phyloP scores from a whole-genome alignment of 2,329 filamentous ascomycete genomes.

The Metarhizium brunneum region DNA sequence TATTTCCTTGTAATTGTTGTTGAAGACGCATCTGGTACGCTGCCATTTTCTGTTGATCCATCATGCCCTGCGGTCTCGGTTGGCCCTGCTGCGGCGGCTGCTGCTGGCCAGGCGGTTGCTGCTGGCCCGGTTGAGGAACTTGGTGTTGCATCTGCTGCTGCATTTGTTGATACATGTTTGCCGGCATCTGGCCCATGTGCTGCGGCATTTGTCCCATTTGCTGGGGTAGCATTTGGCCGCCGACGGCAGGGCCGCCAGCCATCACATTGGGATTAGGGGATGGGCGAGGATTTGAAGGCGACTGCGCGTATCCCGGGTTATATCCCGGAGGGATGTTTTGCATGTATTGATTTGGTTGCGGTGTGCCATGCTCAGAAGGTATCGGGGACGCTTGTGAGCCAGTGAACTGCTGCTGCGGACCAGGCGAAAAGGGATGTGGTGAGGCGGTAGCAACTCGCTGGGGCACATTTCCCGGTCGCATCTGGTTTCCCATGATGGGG shows the following conservation, averaged over 20 bases:
- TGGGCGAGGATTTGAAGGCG: constrained; percentile 46
- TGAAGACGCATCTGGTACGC: constrained; percentile 79
- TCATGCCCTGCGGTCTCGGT: constrained; percentile 20
- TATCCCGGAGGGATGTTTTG: constrained; percentile 50
- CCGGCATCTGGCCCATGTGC: constrained; percentile 41
- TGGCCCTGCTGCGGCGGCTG: constrained; percentile 32
- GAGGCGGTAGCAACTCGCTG: constrained; percentile 86
- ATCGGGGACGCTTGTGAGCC: constrained; percentile 62
- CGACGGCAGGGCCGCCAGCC: constrained; percentile 15
- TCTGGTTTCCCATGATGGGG: constrained; percentile 80
- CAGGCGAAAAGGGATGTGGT: constrained; percentile 80
- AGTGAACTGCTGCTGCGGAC: constrained; percentile 62
- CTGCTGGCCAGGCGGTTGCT: constrained; percentile 40
- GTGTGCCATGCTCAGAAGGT: constrained; percentile 67
- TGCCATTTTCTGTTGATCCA: constrained; percentile 66
- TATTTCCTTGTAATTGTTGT: constrained; percentile 55
- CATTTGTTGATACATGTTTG: constrained; percentile 27
- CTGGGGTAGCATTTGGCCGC: constrained; percentile 44
- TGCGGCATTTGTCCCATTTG: constrained; percentile 37
- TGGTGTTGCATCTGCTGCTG: constrained; percentile 31
- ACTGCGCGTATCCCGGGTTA: constrained; percentile 48
- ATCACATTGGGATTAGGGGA: constrained; percentile 45
- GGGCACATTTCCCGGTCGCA: constrained; percentile 59
- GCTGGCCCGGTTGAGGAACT: constrained; percentile 53
- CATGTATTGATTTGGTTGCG: constrained; percentile 64